Evolutionary conservation across 208 protist species (phyloP).

Genomic region (Tritrichomonas musculus): DNA sequence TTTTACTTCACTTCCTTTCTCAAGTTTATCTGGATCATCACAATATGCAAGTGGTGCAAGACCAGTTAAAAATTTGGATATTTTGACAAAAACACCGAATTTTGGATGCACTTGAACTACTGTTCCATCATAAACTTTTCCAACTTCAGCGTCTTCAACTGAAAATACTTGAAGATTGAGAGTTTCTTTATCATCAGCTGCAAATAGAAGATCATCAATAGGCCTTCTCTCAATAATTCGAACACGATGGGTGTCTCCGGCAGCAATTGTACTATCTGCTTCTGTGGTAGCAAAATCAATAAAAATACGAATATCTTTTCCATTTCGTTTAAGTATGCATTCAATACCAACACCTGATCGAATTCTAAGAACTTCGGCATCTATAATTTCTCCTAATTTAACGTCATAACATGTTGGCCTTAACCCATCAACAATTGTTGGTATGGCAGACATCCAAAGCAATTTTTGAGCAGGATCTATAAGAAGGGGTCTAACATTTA

Average conservation of each 20-base stretch:
- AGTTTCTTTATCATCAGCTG: background rate
- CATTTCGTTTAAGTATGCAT: background rate
- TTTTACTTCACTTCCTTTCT: background rate
- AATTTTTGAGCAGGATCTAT: slow-evolving; percentile 2
- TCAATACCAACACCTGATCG: background rate
- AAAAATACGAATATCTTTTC: background rate
- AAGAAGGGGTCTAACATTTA: background rate
- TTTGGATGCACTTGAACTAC: background rate
- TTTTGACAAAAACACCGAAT: background rate
- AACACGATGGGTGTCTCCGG: background rate
- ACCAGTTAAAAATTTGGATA: background rate
- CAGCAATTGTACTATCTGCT: background rate
- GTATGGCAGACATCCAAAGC: background rate
- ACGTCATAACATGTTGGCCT: background rate
- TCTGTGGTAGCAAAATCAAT: background rate
- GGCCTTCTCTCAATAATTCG: background rate
- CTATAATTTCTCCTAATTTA: background rate
- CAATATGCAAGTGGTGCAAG: background rate
- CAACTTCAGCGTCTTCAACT: background rate
- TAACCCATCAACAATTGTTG: background rate
- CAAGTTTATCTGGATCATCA: background rate
- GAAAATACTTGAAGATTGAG: background rate
- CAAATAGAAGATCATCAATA: slow-evolving; percentile 2
- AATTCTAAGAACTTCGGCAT: background rate
- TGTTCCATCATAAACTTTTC: background rate